phyloP scores from a whole-genome alignment of 2,329 filamentous ascomycete genomes.

The Curvularia hawaiiensis region DNA sequence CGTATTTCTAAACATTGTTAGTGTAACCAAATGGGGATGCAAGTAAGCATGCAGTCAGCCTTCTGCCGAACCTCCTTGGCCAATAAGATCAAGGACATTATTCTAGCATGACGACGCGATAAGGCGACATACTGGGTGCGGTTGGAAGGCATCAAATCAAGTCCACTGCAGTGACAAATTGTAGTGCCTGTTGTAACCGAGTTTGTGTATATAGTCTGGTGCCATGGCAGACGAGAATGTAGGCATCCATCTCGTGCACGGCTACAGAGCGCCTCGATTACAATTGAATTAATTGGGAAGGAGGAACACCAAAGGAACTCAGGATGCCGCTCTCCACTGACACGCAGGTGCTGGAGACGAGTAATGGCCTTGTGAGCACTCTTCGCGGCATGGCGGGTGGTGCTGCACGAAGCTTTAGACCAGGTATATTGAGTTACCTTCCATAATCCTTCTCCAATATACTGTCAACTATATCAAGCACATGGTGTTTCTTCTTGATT shows the following conservation, averaged over 20 bases:
- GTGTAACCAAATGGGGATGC: background rate
- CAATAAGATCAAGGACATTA: constrained; percentile 20
- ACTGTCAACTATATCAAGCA: background rate
- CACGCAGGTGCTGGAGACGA: constrained; percentile 32
- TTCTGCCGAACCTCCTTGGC: constrained; percentile 1
- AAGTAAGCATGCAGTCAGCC: constrained; percentile 33
- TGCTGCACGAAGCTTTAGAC: constrained; percentile 33
- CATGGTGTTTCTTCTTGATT: background rate
- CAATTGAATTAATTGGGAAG: background rate
- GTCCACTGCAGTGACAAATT: background rate
- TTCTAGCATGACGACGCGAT: constrained; percentile 12
- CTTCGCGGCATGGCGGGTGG: constrained; percentile 32
- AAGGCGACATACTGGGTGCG: background rate
- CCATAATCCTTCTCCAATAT: background rate
- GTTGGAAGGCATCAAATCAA: background rate
- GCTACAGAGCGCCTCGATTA: background rate
- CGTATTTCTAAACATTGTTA: background rate
- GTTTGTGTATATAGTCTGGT: background rate
- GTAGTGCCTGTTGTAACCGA: background rate
- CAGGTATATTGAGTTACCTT: constrained; percentile 27
- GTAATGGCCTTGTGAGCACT: constrained; percentile 34
- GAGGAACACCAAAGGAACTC: no score
- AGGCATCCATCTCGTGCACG: background rate
- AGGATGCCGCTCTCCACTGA: constrained; percentile 43
- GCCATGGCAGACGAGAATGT: background rate